Evolutionary conservation across 148 eudicot species (phyloP).

Genomic region (Hydrangea macrophylla): DNA sequence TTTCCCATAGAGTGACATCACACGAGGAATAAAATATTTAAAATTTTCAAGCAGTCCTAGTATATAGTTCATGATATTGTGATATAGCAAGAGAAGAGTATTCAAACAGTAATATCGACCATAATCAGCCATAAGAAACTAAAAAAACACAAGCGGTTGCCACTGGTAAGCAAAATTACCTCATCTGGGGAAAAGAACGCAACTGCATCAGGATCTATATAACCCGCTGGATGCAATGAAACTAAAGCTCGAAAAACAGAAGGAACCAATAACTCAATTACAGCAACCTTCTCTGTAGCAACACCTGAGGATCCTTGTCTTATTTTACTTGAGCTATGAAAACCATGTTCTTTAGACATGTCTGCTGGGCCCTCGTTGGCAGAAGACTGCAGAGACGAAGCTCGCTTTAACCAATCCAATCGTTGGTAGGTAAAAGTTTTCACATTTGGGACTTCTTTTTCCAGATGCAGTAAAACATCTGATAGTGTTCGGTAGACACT

Average conservation of each 20-base stretch:
- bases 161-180: conserved; percentile 37
- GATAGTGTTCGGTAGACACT: conserved; percentile 41
- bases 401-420: conserved; percentile 80
- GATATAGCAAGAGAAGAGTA: too few species aligned
- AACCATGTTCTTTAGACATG: conserved; percentile 44
- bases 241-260: conserved; percentile 79
- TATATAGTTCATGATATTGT: too few species aligned
- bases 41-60: too few species aligned
- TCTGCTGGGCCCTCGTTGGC: conserved; percentile 48
- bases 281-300: conserved; percentile 60
- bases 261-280: conserved; percentile 75
- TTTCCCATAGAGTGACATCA: too few species aligned
- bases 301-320: conserved; percentile 36
- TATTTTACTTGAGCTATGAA: conserved; percentile 45
- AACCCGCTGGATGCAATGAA: conserved; percentile 89
- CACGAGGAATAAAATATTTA: too few species aligned
- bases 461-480: conserved; percentile 48
- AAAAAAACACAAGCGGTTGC: neutral
- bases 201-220: conserved; percentile 81
- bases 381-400: conserved; percentile 56
- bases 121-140: neutral
- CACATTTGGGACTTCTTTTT: conserved; percentile 62
- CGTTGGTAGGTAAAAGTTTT: conserved; percentile 63
- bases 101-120: too few species aligned
- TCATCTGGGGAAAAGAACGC: conserved; percentile 97